phyloP scores from a whole-genome alignment of 306 rosid genomes.

The Glycine soja region DNA sequence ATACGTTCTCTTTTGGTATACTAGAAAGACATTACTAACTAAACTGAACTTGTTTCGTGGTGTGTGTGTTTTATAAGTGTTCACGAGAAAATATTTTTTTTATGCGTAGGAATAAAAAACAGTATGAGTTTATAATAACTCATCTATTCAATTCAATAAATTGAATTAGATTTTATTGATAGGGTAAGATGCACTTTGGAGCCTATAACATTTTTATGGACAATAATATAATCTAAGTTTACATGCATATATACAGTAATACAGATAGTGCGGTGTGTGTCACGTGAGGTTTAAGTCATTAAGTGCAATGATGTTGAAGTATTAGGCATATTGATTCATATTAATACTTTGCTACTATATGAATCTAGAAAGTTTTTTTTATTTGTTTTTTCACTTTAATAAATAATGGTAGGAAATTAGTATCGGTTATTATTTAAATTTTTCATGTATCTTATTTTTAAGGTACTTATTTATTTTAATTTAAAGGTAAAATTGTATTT shows the following conservation, averaged over 20 bases:
- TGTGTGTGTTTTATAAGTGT: not conserved
- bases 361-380: not conserved
- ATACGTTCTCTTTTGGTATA: conserved; percentile 28
- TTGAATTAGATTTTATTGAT: too few relatives aligned
- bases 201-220: not conserved
- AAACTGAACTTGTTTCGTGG: conserved; percentile 22
- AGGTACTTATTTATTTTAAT: not conserved
- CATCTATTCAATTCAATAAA: too few relatives aligned
- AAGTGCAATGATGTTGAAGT: not conserved
- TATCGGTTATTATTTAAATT: not conserved
- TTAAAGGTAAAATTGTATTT: too few relatives aligned
- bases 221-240: not conserved
- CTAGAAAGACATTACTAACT: conserved; percentile 30
- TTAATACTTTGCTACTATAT: not conserved
- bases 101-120: too few relatives aligned
- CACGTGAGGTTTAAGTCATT: not conserved
- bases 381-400: not conserved
- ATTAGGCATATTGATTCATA: not conserved
- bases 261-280: not conserved
- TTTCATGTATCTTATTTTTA: not conserved
- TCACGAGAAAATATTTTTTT: conserved; percentile 2
- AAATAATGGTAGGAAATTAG: not conserved
- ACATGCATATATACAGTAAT: not conserved
- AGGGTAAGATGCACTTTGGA: not conserved
- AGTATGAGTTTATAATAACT: too few relatives aligned